These are phyloP conservation scores for Podospora pseudocomata DNA, from an alignment of 495 filamentous ascomycete genomes.

Conservation along the genomic window DNA sequence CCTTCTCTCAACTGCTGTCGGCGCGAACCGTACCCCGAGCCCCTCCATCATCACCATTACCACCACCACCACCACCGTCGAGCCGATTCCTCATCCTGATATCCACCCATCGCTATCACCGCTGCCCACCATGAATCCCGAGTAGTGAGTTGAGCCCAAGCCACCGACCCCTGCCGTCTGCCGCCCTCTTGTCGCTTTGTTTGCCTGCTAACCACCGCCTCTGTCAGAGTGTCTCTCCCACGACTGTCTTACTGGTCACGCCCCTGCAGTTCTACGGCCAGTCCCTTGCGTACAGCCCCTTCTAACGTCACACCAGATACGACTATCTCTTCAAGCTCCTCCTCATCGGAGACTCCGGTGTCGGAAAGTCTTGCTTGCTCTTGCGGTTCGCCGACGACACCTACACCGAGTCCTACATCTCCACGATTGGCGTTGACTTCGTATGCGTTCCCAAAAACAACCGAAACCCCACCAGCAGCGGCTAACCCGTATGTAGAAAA, in stretches of 20 bases:
- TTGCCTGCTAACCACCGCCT: conserved; percentile 21
- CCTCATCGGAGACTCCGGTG: conserved; percentile 98
- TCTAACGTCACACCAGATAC: conserved; percentile 63
- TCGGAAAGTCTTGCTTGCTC: conserved; percentile 98
- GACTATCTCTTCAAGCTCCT: conserved; percentile 99
- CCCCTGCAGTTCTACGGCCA: conserved; percentile 3
- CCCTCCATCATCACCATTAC: conserved; percentile 18
- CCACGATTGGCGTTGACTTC: conserved; percentile 98
- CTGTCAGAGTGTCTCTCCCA: conserved; percentile 29
- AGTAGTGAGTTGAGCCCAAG: conserved; percentile 67
- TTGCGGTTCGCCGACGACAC: conserved; percentile 98
- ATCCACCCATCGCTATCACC: conserved; percentile 7
- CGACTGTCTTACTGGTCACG: conserved; percentile 13
- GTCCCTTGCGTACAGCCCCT: background rate
- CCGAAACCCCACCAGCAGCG: conserved; percentile 22
- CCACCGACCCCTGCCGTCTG: conserved; percentile 16
- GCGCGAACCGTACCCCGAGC: conserved; percentile 13
- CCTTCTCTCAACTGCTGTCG: conserved; percentile 10
- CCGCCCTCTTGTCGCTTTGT: conserved; percentile 15
- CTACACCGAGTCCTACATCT: conserved; percentile 99
- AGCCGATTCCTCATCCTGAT: background rate
- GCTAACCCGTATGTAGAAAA: conserved; percentile 67
- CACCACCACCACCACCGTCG: conserved; percentile 7
- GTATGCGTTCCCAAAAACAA: conserved; percentile 52
- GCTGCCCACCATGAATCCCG: conserved; percentile 77